Evolutionary conservation across 768 basidiomycete genomes (phyloP), one percentile per base, ranked within the genome.

Genomic region (Tylopilus sp.): DNA sequence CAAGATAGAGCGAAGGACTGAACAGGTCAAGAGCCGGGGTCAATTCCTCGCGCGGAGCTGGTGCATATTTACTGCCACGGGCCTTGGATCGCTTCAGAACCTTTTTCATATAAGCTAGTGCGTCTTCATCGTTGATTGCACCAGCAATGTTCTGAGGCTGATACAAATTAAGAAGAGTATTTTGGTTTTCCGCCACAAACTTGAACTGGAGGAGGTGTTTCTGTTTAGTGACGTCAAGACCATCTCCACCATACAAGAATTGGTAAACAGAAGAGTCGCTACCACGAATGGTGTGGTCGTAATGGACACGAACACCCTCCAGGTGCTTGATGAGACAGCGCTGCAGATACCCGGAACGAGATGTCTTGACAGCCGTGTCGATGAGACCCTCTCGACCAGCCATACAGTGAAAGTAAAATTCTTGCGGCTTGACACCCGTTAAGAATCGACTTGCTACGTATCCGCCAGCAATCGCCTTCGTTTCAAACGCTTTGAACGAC

Each of bases 361-460:
- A 92, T 5, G 97, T 99, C 76, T 99, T 99, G 69, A 99, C 96
- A 33, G 97, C 97, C 6, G 97, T 99, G 66, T 99, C 97, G 64
- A 99, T 99, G 34, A 99, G 81, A 65, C 97, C 97, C 76, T 99
- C 97, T 61, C 97, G 84, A 48, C 97, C 97, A 53, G 97, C 97
- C 97, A 99, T 99, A 68, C 97, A 98, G 74, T 99, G 97, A 80
- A 99, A 99, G 76, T 97, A 99, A 74, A 98, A 99, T 70, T 99
- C 97, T 68, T 99, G 97, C 0, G 97, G 97, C 62, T 89, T 91
- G 69, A 99, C 85, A 50, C 97, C 97, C 8, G 97, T 98, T 76
- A 99, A 81, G 80, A 99, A 99, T 31, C 97, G 92, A 69, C 96
- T 97, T 14, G 92, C 94, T 42, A 99, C 91, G 69, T 96, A 99